phyloP scores from a whole-genome alignment of 306 rosid species.

The Rosa persica region DNA sequence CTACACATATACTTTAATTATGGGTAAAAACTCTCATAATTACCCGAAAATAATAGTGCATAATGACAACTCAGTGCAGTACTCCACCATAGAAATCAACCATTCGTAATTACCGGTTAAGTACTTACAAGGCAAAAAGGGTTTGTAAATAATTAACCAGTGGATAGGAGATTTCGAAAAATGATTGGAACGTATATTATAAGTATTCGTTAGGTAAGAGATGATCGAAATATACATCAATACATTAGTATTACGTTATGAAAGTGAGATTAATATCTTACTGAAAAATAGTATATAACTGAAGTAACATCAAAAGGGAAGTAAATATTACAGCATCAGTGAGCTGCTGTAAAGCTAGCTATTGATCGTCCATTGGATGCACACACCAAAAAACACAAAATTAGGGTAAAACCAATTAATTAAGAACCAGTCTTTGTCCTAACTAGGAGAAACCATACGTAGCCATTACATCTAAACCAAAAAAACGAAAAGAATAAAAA shows the following conservation, averaged over 20 bases:
- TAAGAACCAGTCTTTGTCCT: constrained; percentile 24
- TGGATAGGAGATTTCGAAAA: background rate
- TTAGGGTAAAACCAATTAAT: constrained; percentile 24
- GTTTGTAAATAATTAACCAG: background rate
- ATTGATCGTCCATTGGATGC: background rate
- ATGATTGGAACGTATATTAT: background rate
- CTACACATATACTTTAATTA: background rate
- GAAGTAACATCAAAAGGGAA: background rate
- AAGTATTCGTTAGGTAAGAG: background rate
- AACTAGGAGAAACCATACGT: constrained; percentile 33
- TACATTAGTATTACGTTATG: background rate
- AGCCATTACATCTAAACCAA: constrained; percentile 33
- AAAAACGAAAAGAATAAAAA: constrained; percentile 30
- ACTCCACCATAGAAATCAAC: constrained; percentile 11
- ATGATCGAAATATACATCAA: background rate
- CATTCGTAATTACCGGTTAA: background rate
- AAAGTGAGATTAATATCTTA: background rate
- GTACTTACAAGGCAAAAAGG: background rate
- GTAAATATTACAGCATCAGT: background rate
- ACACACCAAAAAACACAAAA: background rate
- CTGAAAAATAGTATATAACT: background rate
- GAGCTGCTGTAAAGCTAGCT: background rate
- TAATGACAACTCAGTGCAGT: background rate
- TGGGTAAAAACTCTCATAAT: constrained; percentile 3
- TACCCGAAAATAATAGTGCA: background rate